Evolutionary conservation across 805 yeast species (phyloP).

Genomic region (Pichia scutulata): DNA sequence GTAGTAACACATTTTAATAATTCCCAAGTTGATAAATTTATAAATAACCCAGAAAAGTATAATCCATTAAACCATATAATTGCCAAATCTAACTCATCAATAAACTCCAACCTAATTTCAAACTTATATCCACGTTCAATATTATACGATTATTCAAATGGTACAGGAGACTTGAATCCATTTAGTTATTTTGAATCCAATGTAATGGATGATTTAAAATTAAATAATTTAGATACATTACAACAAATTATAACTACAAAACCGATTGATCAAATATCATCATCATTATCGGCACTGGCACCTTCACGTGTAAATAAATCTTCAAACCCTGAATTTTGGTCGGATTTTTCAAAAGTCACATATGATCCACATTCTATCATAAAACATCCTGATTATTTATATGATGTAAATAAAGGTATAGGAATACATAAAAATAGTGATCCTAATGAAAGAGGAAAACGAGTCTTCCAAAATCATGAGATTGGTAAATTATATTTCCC

Average conservation of each 20-base stretch:
- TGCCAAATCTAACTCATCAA: neutral
- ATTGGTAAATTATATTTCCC: constrained; percentile 37
- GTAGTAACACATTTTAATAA: constrained; percentile 77
- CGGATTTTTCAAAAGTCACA: constrained; percentile 66
- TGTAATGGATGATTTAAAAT: constrained; percentile 11
- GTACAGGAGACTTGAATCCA: constrained; percentile 61
- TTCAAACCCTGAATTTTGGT: constrained; percentile 60
- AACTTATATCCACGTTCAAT: constrained; percentile 77
- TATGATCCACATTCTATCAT: constrained; percentile 55
- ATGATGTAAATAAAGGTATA: constrained; percentile 29
- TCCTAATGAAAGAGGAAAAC: constrained; percentile 26
- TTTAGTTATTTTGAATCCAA: constrained; percentile 36
- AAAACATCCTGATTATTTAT: constrained; percentile 53
- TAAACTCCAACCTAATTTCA: constrained; percentile 32
- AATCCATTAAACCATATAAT: constrained; percentile 1
- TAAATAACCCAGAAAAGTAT: constrained; percentile 12
- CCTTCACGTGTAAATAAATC: neutral
- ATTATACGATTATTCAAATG: constrained; percentile 74
- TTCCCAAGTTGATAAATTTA: constrained; percentile 61
- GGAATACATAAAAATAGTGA: constrained; percentile 19
- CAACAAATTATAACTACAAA: constrained; percentile 53
- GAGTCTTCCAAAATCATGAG: constrained; percentile 36
- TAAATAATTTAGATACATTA: constrained; percentile 15
- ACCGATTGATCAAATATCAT: neutral
- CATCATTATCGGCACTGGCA: neutral